A percentile compares a stretch with the other conserved stretches of the same genome.
Conservation (phyloP, 2,329 filamentous ascomycete species). For the Didymella exigua region DNA sequence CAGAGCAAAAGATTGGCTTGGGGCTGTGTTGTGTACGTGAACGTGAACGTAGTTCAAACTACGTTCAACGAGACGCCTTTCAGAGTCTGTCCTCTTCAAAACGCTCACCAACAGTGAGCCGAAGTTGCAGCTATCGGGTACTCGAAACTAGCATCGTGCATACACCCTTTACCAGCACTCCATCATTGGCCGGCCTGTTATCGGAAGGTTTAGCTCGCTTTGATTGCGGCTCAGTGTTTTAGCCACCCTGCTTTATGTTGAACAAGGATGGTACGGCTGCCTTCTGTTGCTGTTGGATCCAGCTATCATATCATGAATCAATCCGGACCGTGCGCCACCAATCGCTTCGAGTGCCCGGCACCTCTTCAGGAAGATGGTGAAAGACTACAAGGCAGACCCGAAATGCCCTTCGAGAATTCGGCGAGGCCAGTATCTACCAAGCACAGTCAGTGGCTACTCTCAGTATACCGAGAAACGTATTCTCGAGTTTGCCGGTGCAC, state of each 20-base stretch:
- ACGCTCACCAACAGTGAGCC: not conserved
- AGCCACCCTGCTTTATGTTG: not conserved
- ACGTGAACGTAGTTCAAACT: too few species aligned
- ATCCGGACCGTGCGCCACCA: not conserved
- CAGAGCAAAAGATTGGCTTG: too few species aligned
- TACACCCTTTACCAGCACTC: not conserved
- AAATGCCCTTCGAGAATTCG: too few species aligned
- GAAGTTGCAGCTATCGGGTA: not conserved
- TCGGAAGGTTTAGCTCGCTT: not conserved
- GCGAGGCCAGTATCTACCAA: too few species aligned
- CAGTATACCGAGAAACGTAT: too few species aligned
- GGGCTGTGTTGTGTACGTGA: too few species aligned
- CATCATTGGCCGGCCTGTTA: not conserved
- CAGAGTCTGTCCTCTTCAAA: not conserved
- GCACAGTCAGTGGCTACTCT: too few species aligned
- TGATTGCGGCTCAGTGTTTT: not conserved
- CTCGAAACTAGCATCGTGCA: not conserved
- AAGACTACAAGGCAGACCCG: not conserved
- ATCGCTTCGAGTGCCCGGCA: not conserved
- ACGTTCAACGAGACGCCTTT: too few species aligned
- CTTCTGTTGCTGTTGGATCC: not conserved
- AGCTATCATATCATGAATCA: not conserved
- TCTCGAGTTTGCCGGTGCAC: too few species aligned
- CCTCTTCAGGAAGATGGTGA: not conserved
- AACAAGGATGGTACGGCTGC: not conserved